Evolutionary conservation across 2,329 filamentous ascomycete genomes (phyloP).

Genomic region (Thielaviopsis ethacetica): DNA sequence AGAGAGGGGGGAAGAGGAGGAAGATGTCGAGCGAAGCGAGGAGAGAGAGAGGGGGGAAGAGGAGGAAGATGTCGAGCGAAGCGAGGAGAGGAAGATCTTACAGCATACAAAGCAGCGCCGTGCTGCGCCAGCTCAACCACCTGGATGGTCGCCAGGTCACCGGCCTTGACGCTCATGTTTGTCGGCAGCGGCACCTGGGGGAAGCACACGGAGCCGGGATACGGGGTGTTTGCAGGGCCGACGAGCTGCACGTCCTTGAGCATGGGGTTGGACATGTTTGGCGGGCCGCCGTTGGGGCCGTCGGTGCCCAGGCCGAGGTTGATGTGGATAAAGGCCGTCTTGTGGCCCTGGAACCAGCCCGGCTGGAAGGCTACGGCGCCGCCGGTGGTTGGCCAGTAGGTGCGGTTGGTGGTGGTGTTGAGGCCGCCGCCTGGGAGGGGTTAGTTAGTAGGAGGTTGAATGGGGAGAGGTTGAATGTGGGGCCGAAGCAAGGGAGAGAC

Average conservation of each 20-base stretch:
- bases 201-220: conserved; percentile 74
- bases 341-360: conserved; percentile 88
- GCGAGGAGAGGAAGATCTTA: conserved; percentile 26
- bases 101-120: conserved; percentile 68
- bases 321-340: conserved; percentile 68
- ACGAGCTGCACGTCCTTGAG: conserved; percentile 64
- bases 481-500: neutral
- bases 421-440: conserved; percentile 60
- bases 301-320: conserved; percentile 74
- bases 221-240: conserved; percentile 70
- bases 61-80: neutral
- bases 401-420: conserved; percentile 61
- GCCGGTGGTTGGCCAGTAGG: conserved; percentile 76
- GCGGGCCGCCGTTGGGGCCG: conserved; percentile 46
- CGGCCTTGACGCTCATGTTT: conserved; percentile 52
- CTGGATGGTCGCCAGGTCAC: conserved; percentile 86
- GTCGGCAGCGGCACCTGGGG: conserved; percentile 74
- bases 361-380: conserved; percentile 84
- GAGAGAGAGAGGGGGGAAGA: neutral
- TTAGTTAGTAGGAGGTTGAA: neutral
- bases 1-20: neutral
- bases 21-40: neutral
- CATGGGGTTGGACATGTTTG: conserved; percentile 79
- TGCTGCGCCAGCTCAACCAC: conserved; percentile 70
- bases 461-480: no score